Conservation (phyloP, 305 asterid genomes). For the Fraxinus platypoda region DNA sequence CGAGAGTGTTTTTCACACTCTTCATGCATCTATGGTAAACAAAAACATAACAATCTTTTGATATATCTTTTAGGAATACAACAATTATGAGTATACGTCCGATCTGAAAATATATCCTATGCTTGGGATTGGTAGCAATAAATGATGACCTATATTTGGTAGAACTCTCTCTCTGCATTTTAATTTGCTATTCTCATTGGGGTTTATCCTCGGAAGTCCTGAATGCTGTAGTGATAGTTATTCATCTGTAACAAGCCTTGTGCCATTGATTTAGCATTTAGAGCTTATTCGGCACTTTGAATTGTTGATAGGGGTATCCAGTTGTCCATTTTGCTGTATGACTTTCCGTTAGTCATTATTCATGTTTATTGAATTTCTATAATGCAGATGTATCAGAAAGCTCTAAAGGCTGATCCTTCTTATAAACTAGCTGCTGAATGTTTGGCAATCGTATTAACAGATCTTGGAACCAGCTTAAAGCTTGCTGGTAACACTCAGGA, state of each 20-base stretch:
- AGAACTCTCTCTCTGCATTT: background rate
- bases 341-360: constrained; percentile 1
- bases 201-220: constrained; percentile 10
- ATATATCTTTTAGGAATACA: background rate
- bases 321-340: constrained; percentile 10
- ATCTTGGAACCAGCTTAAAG: constrained; percentile 96
- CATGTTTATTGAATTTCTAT: constrained; percentile 18
- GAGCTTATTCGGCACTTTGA: constrained; percentile 7
- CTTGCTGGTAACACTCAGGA: constrained; percentile 96
- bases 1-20: background rate
- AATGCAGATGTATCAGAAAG: constrained; percentile 94
- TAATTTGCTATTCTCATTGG: background rate
- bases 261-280: constrained; percentile 8
- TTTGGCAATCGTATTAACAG: constrained; percentile 91
- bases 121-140: background rate
- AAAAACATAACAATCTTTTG: background rate
- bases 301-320: background rate
- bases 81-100: background rate
- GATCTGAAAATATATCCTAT: background rate
- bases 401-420: constrained; percentile 77
- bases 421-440: constrained; percentile 94
- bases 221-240: constrained; percentile 9
- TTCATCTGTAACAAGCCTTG: constrained; percentile 11
- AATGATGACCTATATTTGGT: background rate
- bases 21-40: constrained; percentile 4